These are phyloP conservation scores for Eimeria nieschulzi DNA, from an alignment of 169 alveolate species.

Conservation along the genomic window DNA sequence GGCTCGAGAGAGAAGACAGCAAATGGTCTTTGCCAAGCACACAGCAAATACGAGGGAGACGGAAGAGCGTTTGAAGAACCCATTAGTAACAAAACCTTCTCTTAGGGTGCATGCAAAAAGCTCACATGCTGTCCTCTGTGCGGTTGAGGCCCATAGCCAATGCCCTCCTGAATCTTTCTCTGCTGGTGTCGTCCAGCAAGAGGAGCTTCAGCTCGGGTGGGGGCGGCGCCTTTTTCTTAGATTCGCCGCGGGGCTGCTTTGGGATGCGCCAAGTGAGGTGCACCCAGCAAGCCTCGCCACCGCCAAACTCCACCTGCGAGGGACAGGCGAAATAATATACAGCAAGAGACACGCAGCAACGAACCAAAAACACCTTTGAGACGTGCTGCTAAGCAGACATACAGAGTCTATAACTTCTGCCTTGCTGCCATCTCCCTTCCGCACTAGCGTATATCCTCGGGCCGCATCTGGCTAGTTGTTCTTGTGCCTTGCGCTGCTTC, in stretches of 20 bases:
- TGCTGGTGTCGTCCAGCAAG: constrained; percentile 38
- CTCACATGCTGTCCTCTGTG: constrained; percentile 28
- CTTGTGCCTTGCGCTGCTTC: too few relatives aligned
- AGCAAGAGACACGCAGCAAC: not conserved
- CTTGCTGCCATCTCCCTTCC: too few relatives aligned
- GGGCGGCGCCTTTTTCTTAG: not conserved
- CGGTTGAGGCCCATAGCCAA: constrained; percentile 55
- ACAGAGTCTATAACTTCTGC: too few relatives aligned
- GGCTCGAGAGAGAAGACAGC: too few relatives aligned
- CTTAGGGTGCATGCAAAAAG: not conserved
- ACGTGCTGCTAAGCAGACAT: too few relatives aligned
- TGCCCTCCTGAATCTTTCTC: constrained; percentile 55
- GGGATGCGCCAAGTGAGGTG: not conserved
- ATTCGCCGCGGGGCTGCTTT: not conserved
- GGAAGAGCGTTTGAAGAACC: too few relatives aligned
- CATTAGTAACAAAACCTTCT: too few relatives aligned
- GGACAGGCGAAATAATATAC: not conserved
- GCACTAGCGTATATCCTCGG: too few relatives aligned
- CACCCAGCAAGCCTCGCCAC: constrained; percentile 14
- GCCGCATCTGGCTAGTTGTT: too few relatives aligned
- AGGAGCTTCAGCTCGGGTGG: not conserved
- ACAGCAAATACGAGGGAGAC: too few relatives aligned
- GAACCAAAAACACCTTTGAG: too few relatives aligned
- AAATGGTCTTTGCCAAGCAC: too few relatives aligned
- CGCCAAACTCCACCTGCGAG: not conserved